Percentiles rank a stretch among this genome's conserved stretches.
phyloP scores from a whole-genome alignment of 345 rosid genomes.

The Gossypium mustelinum region DNA sequence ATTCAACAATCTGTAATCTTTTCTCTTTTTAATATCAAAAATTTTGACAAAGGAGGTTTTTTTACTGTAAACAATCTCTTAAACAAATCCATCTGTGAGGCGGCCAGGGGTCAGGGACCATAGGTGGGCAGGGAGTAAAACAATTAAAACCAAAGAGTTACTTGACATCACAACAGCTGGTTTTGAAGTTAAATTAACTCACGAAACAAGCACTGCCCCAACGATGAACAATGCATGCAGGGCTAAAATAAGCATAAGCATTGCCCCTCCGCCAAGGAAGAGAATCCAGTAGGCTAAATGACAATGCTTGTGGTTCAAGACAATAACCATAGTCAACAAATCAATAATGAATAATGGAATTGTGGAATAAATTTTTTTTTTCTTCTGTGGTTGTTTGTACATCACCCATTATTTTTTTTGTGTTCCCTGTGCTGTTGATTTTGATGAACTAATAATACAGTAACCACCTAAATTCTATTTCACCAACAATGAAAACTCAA shows the following conservation, averaged over 20 bases:
- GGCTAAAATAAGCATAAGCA: too few relatives aligned
- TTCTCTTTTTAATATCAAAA: too few relatives aligned
- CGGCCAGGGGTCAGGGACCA: too few relatives aligned
- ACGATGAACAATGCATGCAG: too few relatives aligned
- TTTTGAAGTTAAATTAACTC: background rate
- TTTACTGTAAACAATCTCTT: too few relatives aligned
- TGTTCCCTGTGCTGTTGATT: background rate
- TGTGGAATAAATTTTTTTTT: background rate
- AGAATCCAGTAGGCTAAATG: too few relatives aligned
- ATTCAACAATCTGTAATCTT: too few relatives aligned
- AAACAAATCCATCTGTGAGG: too few relatives aligned
- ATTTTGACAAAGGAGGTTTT: too few relatives aligned
- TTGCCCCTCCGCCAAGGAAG: too few relatives aligned
- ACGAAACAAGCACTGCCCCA: background rate
- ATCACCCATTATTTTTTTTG: background rate
- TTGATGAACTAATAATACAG: background rate
- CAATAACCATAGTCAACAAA: background rate
- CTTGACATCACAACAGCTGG: background rate
- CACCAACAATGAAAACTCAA: background rate
- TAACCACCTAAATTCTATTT: background rate
- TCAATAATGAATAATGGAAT: conserved; percentile 1
- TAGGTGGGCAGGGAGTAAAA: too few relatives aligned
- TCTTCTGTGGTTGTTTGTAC: background rate
- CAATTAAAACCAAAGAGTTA: too few relatives aligned
- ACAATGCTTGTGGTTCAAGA: background rate